phyloP scores from a whole-genome alignment of 331 rosid species.

The Acacia concinna region DNA sequence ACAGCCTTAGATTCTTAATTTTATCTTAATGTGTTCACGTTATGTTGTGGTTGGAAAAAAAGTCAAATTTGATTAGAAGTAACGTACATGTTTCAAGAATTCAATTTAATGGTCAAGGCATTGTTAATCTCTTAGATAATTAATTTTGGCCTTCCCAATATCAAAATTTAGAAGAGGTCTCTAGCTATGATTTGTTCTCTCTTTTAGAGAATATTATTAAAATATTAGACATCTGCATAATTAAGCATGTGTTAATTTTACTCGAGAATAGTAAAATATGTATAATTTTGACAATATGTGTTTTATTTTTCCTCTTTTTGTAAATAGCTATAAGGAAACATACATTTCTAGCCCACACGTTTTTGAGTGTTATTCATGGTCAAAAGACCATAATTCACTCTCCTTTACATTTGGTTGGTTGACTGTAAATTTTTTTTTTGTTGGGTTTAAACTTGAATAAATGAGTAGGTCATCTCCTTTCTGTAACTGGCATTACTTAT shows the following conservation, averaged over 20 bases:
- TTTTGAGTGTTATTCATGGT: background rate
- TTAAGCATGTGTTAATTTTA: background rate
- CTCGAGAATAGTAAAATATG: background rate
- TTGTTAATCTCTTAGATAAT: too few species aligned
- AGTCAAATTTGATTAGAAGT: too few species aligned
- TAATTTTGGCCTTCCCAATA: too few species aligned
- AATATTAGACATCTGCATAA: background rate
- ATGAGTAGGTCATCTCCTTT: background rate
- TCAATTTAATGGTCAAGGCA: too few species aligned
- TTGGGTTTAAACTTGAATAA: background rate
- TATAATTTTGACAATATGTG: background rate
- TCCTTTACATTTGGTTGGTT: background rate
- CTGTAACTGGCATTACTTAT: background rate
- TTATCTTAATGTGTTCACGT: background rate
- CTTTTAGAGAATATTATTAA: background rate
- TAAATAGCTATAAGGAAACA: background rate
- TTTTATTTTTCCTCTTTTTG: background rate
- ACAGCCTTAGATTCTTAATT: background rate
- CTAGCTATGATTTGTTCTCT: background rate
- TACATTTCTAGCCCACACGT: background rate
- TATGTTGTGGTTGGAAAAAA: too few species aligned
- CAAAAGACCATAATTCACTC: background rate
- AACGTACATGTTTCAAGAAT: too few species aligned
- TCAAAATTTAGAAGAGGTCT: background rate
- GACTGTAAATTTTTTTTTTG: background rate